Conservation (phyloP, 2,329 filamentous ascomycete genomes). For the Daldinia sp. region DNA sequence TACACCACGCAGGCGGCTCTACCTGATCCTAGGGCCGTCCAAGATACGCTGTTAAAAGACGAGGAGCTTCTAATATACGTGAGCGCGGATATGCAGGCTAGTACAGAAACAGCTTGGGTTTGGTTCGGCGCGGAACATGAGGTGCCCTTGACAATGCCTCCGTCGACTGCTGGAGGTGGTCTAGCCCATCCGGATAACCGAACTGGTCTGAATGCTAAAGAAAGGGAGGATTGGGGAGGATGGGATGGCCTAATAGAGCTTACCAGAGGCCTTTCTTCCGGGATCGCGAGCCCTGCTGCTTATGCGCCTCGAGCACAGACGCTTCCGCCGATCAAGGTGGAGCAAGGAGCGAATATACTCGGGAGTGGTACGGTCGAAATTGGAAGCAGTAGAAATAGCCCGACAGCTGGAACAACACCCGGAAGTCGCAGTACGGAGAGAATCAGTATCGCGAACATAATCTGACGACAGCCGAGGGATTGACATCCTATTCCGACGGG, state of each 20-base stretch:
- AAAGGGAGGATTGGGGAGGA: constrained; percentile 78
- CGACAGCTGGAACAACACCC: constrained; percentile 45
- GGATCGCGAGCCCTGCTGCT: constrained; percentile 47
- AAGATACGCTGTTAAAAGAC: constrained; percentile 67
- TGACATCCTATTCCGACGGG: not conserved
- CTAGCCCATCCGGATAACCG: constrained; percentile 61
- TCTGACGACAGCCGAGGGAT: constrained; percentile 46
- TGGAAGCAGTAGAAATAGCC: constrained; percentile 52
- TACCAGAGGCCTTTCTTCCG: constrained; percentile 65
- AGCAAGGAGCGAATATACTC: constrained; percentile 42
- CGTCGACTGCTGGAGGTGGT: constrained; percentile 52
- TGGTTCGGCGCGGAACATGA: constrained; percentile 76
- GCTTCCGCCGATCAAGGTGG: constrained; percentile 52
- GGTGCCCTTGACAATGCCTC: constrained; percentile 44
- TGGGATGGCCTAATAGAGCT: constrained; percentile 81
- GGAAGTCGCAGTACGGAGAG: constrained; percentile 58
- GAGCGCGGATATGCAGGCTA: constrained; percentile 86
- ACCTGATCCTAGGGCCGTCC: constrained; percentile 46
- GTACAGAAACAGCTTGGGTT: constrained; percentile 82
- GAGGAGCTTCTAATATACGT: constrained; percentile 91
- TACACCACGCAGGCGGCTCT: constrained; percentile 45
- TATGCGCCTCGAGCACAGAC: constrained; percentile 48
- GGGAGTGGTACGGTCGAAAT: constrained; percentile 41
- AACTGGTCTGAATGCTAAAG: constrained; percentile 66
- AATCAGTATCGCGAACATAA: constrained; percentile 61